A percentile compares a stretch with the other conserved stretches of the same genome.
Evolutionary conservation across 257 asterid species (phyloP).

Genomic region (Gardenia jasminoides): DNA sequence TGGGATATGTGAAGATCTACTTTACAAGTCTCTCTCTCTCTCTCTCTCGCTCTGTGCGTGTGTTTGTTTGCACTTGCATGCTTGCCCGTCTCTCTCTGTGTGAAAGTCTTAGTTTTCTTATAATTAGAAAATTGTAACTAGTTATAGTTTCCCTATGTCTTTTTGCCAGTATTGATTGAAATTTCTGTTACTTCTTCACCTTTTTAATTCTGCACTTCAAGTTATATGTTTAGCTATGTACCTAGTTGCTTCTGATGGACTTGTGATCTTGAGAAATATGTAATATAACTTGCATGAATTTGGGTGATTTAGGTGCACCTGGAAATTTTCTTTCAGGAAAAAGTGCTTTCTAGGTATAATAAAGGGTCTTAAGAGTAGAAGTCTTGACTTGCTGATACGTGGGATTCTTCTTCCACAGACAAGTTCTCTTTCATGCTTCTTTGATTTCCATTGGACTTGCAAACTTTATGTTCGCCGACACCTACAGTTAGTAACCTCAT

Average conservation of each 20-base stretch:
- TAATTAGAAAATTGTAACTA: too few relatives aligned
- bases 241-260: not conserved
- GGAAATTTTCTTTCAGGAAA: not conserved
- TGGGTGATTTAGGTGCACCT: not conserved
- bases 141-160: not conserved
- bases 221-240: not conserved
- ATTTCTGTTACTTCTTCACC: not conserved
- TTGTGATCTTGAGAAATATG: not conserved
- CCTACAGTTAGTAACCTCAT: not conserved
- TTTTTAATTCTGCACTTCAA: too few relatives aligned
- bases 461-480: not conserved
- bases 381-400: not conserved
- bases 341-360: not conserved
- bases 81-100: too few relatives aligned
- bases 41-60: not conserved
- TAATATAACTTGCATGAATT: not conserved
- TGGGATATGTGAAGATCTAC: slow-evolving; percentile 45
- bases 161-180: not conserved
- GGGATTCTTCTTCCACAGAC: too few relatives aligned
- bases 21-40: slow-evolving; percentile 54
- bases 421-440: too few relatives aligned
- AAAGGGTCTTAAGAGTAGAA: not conserved
- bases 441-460: not conserved
- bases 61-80: too few relatives aligned
- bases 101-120: too few relatives aligned